A percentile compares a stretch with the other conserved stretches of the same genome.
Evolutionary conservation across 805 yeast genomes (phyloP).

Genomic region (Yarrowia sp.): DNA sequence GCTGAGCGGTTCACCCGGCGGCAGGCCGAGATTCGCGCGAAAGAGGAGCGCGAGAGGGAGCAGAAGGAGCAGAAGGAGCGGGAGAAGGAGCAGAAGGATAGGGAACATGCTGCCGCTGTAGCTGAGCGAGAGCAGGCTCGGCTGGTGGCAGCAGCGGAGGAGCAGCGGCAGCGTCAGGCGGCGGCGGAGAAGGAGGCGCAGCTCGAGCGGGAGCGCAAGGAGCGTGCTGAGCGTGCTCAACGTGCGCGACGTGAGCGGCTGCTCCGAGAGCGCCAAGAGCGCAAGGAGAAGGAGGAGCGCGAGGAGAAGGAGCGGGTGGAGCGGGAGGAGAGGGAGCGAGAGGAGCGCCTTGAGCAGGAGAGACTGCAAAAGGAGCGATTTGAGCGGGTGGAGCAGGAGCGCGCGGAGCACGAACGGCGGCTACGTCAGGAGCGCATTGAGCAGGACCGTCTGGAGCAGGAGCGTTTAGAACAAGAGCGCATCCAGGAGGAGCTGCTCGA

Average conservation of each 20-base stretch:
- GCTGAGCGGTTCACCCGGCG: slow-evolving; percentile 12
- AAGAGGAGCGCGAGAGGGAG: background rate
- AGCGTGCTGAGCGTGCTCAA: slow-evolving; percentile 19
- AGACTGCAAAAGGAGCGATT: background rate
- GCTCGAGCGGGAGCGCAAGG: slow-evolving; percentile 1
- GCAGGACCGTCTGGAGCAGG: background rate
- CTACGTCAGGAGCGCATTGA: background rate
- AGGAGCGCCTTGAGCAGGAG: slow-evolving; percentile 1
- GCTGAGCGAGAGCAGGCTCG: slow-evolving; percentile 6
- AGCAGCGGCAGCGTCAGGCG: background rate
- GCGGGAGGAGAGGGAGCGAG: background rate
- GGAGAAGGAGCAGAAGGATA: background rate
- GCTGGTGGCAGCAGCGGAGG: background rate
- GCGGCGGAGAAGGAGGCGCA: slow-evolving; percentile 15
- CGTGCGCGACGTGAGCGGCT: slow-evolving; percentile 7
- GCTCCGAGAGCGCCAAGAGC: slow-evolving; percentile 8
- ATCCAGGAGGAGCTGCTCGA: slow-evolving; percentile 17
- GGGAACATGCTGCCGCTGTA: background rate
- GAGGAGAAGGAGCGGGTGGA: background rate
- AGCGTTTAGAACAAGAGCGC: background rate
- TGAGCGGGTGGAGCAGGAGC: background rate
- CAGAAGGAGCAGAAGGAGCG: background rate
- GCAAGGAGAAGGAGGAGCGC: background rate
- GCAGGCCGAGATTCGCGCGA: background rate
- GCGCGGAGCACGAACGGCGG: background rate